Evolutionary conservation across 164 flowering plant genomes (phyloP).

Genomic region (Chimonanthus salicifolius): DNA sequence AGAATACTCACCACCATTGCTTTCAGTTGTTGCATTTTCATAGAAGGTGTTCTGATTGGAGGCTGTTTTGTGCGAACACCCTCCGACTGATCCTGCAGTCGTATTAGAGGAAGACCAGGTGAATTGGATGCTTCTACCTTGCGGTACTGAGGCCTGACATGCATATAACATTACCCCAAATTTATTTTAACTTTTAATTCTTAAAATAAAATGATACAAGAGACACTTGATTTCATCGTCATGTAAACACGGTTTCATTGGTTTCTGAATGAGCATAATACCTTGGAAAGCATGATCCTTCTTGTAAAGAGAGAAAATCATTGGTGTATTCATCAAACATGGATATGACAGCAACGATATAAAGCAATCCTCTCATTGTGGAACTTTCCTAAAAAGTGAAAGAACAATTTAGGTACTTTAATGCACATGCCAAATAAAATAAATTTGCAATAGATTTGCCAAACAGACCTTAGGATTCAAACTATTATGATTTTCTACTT

Average conservation of each 20-base stretch:
- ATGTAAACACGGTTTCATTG: not conserved
- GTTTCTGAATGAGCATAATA: not conserved
- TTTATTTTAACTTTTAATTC: not conserved
- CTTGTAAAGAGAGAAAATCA: slow-evolving; percentile 29
- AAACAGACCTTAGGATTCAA: not conserved
- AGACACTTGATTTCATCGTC: not conserved
- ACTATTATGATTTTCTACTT: not conserved
- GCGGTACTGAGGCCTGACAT: slow-evolving; percentile 26
- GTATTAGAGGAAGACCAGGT: slow-evolving; percentile 11
- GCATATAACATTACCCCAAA: no score
- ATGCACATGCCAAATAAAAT: not conserved
- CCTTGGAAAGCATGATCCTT: slow-evolving; percentile 50
- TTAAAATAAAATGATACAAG: not conserved
- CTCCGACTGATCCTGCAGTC: slow-evolving; percentile 15
- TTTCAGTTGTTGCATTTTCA: slow-evolving; percentile 19
- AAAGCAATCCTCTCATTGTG: slow-evolving; percentile 31
- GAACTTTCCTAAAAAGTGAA: slow-evolving; percentile 26
- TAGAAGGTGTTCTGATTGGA: slow-evolving; percentile 23
- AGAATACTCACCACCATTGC: slow-evolving; percentile 23
- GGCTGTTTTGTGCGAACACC: slow-evolving; percentile 16
- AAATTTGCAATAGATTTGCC: no score
- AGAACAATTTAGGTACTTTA: not conserved
- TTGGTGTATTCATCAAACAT: slow-evolving; percentile 40
- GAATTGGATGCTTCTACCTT: slow-evolving; percentile 7
- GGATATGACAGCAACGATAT: slow-evolving; percentile 25